Evolutionary conservation across 2,329 filamentous ascomycete species (phyloP).

Genomic region (Calonectria pseudoturangicola): DNA sequence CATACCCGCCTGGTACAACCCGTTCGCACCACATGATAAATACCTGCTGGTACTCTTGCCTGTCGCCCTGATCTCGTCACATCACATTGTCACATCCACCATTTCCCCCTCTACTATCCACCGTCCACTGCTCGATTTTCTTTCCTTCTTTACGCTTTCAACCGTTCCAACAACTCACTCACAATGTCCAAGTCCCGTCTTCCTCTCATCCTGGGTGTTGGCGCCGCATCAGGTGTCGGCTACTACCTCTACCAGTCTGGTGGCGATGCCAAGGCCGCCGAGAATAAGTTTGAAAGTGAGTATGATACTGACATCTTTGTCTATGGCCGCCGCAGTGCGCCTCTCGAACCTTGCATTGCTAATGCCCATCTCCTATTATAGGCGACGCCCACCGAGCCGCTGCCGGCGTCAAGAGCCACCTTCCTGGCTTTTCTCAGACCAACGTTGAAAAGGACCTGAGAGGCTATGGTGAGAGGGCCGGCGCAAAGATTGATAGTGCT

Average conservation of each 20-base stretch:
- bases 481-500: constrained; percentile 80
- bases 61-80: background rate
- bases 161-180: constrained; percentile 20
- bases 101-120: constrained; percentile 21
- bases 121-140: background rate
- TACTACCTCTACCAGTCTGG: constrained; percentile 96
- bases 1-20: constrained; percentile 34
- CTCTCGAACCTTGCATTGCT: constrained; percentile 24
- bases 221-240: constrained; percentile 80
- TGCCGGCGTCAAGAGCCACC: constrained; percentile 78
- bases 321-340: background rate
- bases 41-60: constrained; percentile 35
- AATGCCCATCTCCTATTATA: constrained; percentile 60
- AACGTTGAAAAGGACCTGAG: constrained; percentile 80
- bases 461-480: constrained; percentile 67
- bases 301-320: background rate
- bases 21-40: constrained; percentile 32
- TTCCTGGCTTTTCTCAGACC: constrained; percentile 75
- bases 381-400: constrained; percentile 85
- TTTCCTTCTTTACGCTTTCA: constrained; percentile 14
- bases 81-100: constrained; percentile 27
- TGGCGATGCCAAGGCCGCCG: constrained; percentile 86
- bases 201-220: constrained; percentile 74
- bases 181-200: constrained; percentile 66
- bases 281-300: constrained; percentile 90